Conservation (phyloP, 2,329 filamentous ascomycete species). For the Trichoderma pleuroti region DNA sequence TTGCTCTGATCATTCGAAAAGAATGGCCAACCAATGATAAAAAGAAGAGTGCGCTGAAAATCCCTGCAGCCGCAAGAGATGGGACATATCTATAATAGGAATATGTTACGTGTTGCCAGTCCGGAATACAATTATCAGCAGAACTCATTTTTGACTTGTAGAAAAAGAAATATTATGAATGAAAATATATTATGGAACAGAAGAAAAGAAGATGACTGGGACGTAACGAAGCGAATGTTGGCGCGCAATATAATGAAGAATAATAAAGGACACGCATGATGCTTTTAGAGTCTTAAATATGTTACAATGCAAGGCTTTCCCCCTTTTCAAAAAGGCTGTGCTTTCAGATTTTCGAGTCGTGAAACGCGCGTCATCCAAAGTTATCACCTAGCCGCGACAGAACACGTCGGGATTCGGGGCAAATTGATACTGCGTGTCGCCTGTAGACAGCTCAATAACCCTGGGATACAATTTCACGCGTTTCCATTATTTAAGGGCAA, state of each 20-base stretch:
- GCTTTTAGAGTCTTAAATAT: background rate
- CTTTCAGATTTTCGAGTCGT: background rate
- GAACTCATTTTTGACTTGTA: background rate
- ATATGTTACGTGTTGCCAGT: background rate
- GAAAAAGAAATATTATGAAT: background rate
- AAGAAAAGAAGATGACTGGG: background rate
- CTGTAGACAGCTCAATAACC: background rate
- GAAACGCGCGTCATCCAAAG: background rate
- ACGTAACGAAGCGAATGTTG: background rate
- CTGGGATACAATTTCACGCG: background rate
- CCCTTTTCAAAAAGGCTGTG: background rate
- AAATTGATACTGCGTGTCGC: background rate
- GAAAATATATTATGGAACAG: background rate
- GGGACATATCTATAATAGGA: conserved; percentile 1
- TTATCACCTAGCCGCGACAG: background rate
- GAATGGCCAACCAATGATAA: background rate
- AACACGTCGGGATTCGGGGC: background rate
- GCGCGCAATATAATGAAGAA: background rate
- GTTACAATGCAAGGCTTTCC: background rate
- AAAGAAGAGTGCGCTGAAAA: background rate
- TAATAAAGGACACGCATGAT: background rate
- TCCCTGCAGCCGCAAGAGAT: background rate
- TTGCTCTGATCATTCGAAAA: background rate
- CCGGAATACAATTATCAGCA: background rate
- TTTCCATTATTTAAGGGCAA: background rate